Evolutionary conservation across 768 basidiomycete species (phyloP).

Genomic region (Rhodocollybia butyracea): DNA sequence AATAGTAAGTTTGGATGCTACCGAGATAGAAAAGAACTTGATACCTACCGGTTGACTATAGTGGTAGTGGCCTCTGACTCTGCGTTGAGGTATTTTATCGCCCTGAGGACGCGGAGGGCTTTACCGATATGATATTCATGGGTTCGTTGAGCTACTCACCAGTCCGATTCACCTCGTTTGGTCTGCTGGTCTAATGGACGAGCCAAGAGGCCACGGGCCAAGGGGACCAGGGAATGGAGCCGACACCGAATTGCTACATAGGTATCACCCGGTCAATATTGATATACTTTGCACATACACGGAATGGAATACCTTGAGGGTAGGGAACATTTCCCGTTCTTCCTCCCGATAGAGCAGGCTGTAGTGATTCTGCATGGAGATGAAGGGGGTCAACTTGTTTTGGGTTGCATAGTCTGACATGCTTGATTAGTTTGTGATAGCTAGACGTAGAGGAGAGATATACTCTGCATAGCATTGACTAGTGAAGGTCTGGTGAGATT

Average conservation of each 20-base stretch:
- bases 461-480: conserved; percentile 60
- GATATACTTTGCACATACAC: neutral
- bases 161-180: conserved; percentile 34
- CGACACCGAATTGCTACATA: conserved; percentile 48
- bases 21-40: neutral
- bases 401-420: conserved; percentile 54
- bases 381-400: conserved; percentile 57
- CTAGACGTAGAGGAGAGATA: conserved; percentile 4
- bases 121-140: neutral
- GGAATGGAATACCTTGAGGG: conserved; percentile 37
- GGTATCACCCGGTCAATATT: neutral
- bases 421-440: neutral
- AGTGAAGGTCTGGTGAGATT: neutral
- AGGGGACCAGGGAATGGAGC: conserved; percentile 57
- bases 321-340: conserved; percentile 63
- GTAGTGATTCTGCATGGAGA: conserved; percentile 71
- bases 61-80: conserved; percentile 19
- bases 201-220: conserved; percentile 49
- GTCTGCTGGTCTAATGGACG: conserved; percentile 38
- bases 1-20: neutral
- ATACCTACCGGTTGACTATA: conserved; percentile 36
- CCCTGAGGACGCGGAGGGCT: neutral
- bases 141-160: conserved; percentile 9
- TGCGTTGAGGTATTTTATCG: conserved; percentile 16
- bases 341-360: conserved; percentile 62